Evolutionary conservation across 306 rosid species (phyloP).

Genomic region (Malus orientalis): DNA sequence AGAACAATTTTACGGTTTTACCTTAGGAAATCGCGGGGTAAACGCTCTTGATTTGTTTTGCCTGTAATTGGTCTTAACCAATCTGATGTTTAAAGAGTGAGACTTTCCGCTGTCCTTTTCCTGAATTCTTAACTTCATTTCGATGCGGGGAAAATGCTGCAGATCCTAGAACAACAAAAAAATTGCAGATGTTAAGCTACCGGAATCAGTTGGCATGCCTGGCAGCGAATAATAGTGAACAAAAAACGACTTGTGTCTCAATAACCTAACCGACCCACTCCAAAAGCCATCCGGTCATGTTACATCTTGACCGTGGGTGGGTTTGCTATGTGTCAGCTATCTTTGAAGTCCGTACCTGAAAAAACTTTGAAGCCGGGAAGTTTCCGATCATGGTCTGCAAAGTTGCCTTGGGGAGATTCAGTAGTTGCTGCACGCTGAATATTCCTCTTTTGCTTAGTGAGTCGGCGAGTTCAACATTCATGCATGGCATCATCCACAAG

Average conservation of each 20-base stretch:
- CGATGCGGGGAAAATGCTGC: slow-evolving; percentile 64
- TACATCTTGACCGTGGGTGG: background rate
- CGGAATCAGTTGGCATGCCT: slow-evolving; percentile 10
- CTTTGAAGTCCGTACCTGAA: slow-evolving; percentile 46
- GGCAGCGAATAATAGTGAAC: background rate
- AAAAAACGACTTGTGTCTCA: background rate
- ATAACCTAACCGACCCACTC: background rate
- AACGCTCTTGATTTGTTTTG: slow-evolving; percentile 61
- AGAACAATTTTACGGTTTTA: slow-evolving; percentile 22
- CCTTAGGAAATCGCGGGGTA: slow-evolving; percentile 90
- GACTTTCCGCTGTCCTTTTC: slow-evolving; percentile 35
- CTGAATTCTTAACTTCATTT: slow-evolving; percentile 55
- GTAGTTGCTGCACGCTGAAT: slow-evolving; percentile 51
- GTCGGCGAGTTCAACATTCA: slow-evolving; percentile 54
- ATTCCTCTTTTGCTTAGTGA: slow-evolving; percentile 49
- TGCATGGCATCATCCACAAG: slow-evolving; percentile 93
- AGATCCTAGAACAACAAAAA: slow-evolving; percentile 50
- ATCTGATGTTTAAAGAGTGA: slow-evolving; percentile 45
- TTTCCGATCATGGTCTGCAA: slow-evolving; percentile 57
- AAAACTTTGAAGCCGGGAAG: slow-evolving; percentile 63
- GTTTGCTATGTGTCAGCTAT: background rate
- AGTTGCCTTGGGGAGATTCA: slow-evolving; percentile 56
- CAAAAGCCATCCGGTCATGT: background rate
- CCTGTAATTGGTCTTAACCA: slow-evolving; percentile 67
- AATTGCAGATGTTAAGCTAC: background rate